Conservation (phyloP, 148 eudicot genomes). For the Vaccinium darrowii region DNA sequence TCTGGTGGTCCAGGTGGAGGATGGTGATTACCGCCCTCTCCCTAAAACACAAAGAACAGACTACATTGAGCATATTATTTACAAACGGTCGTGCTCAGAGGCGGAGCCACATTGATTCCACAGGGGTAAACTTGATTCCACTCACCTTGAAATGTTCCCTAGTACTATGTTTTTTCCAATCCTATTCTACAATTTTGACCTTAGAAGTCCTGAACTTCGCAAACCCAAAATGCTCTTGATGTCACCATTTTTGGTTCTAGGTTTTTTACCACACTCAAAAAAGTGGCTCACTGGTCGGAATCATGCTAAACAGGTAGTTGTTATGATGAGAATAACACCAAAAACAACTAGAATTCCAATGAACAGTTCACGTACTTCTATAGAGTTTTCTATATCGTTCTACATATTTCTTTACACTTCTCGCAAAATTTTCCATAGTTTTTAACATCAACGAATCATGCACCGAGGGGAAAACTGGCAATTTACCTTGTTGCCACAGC, state of each 20-base stretch:
- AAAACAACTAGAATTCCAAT: background rate
- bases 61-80: background rate
- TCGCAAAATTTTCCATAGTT: background rate
- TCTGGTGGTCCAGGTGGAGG: slow-evolving; percentile 39
- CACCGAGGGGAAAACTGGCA: background rate
- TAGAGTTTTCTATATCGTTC: background rate
- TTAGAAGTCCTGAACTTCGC: background rate
- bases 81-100: background rate
- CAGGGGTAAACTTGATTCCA: background rate
- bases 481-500: slow-evolving; percentile 46
- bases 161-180: background rate
- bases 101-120: background rate
- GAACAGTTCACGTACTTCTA: background rate
- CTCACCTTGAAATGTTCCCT: background rate
- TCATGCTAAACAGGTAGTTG: background rate
- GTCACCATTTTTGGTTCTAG: background rate
- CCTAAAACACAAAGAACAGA: slow-evolving; percentile 15
- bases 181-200: background rate
- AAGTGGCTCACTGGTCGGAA: background rate
- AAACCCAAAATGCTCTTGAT: background rate
- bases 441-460: background rate
- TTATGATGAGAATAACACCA: background rate
- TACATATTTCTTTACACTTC: background rate
- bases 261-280: background rate
- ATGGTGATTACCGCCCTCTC: slow-evolving; percentile 20